Percentiles rank a stretch among this genome's conserved stretches.
These are phyloP conservation scores for Amanita rubescens DNA, from an alignment of 768 basidiomycete species.

Conservation along the genomic window DNA sequence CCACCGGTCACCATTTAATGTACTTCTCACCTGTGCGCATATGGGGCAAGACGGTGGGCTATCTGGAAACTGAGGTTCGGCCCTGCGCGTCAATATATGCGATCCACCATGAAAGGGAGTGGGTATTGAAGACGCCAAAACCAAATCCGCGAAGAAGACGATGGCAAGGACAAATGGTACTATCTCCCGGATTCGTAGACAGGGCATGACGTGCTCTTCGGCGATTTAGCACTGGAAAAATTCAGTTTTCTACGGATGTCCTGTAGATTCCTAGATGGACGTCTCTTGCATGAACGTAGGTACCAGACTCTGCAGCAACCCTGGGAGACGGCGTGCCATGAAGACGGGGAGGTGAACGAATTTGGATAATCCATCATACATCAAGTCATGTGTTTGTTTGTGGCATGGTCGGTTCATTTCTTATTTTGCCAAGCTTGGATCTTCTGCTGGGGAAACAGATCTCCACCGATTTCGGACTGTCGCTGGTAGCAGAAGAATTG, in stretches of 20 bases:
- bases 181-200: too few relatives aligned
- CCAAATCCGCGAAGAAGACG: background rate
- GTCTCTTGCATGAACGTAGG: background rate
- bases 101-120: background rate
- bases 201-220: background rate
- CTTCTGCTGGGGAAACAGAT: background rate
- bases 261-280: background rate
- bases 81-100: background rate
- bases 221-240: background rate
- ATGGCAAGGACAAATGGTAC: background rate
- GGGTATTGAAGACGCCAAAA: background rate
- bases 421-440: background rate
- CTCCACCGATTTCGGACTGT: too few relatives aligned
- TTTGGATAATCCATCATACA: background rate
- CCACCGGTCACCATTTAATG: background rate
- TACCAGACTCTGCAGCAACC: background rate
- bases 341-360: background rate
- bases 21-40: slow-evolving; percentile 36
- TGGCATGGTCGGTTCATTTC: background rate
- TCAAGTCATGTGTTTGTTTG: background rate
- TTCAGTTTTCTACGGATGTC: background rate
- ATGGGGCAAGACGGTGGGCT: slow-evolving; percentile 52
- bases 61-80: slow-evolving; percentile 38
- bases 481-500: too few relatives aligned
- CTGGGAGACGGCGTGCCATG: background rate